Conservation (phyloP, 2,329 filamentous ascomycete genomes). For the Fonsecaea multimorphosa region DNA sequence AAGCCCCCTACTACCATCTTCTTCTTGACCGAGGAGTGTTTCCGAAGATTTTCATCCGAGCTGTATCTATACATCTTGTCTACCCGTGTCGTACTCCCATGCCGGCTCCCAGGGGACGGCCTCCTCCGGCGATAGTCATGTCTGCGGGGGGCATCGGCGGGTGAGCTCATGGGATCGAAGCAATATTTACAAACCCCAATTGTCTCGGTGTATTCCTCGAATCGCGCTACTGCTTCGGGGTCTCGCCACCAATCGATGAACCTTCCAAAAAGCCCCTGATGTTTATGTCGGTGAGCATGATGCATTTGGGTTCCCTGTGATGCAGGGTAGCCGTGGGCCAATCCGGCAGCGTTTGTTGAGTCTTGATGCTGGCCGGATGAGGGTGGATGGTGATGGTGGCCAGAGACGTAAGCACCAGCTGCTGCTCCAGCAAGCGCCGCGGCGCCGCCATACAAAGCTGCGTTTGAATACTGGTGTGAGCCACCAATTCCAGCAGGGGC, state of each 20-base stretch:
- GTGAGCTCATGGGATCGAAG: conserved; percentile 65
- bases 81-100: conserved; percentile 54
- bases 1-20: conserved; percentile 60
- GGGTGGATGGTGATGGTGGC: conserved; percentile 45
- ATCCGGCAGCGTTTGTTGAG: conserved; percentile 16
- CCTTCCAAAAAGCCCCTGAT: conserved; percentile 61
- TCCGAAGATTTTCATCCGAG: conserved; percentile 55
- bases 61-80: conserved; percentile 67
- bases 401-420: conserved; percentile 50
- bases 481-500: conserved; percentile 19
- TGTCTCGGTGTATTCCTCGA: conserved; percentile 71
- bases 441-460: conserved; percentile 42
- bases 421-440: conserved; percentile 50
- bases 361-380: conserved; percentile 46
- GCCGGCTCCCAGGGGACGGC: conserved; percentile 41
- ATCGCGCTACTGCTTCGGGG: conserved; percentile 67
- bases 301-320: conserved; percentile 26
- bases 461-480: conserved; percentile 38
- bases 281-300: conserved; percentile 52
- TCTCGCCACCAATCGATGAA: conserved; percentile 68
- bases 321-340: background rate
- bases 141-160: conserved; percentile 64
- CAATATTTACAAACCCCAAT: conserved; percentile 70
- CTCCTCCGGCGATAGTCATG: conserved; percentile 59
- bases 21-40: conserved; percentile 56